A percentile compares a stretch with the other conserved stretches of the same genome.
Conservation (phyloP, 176 grass and related monocot genomes). For the Puccinellia tenuiflora region DNA sequence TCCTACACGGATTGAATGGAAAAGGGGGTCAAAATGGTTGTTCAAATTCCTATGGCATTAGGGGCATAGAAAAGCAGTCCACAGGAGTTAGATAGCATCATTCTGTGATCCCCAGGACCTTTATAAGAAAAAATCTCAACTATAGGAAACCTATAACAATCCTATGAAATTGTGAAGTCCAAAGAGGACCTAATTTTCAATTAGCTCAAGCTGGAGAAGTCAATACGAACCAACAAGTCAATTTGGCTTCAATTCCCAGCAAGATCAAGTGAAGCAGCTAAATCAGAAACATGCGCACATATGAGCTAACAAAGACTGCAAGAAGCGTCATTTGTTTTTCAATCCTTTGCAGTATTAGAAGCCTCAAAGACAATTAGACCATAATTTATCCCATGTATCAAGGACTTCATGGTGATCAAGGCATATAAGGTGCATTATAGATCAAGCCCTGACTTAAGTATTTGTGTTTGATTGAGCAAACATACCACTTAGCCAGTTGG, state of each 20-base stretch:
- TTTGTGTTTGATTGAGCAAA: slow-evolving; percentile 1
- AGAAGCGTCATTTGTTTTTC: not conserved
- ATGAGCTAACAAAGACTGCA: not conserved
- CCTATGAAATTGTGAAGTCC: not conserved
- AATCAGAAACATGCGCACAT: not conserved
- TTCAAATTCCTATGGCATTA: not conserved
- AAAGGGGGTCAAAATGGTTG: not conserved
- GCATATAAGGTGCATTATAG: not conserved
- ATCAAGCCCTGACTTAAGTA: not conserved
- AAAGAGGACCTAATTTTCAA: not conserved
- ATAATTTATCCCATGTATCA: not conserved
- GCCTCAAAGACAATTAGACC: not conserved
- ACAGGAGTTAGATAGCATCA: not conserved
- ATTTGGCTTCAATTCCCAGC: not conserved
- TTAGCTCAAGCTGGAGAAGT: not conserved
- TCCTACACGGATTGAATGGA: not conserved
- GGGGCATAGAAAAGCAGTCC: not conserved
- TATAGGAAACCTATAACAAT: not conserved
- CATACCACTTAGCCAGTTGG: not conserved
- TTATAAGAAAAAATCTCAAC: not conserved
- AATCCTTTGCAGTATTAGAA: not conserved
- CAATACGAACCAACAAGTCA: not conserved
- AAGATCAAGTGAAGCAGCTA: not conserved
- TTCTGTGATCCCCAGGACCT: not conserved
- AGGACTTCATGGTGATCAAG: not conserved